These are phyloP conservation scores for Xylariaceae sp. DNA, from an alignment of 2,329 filamentous ascomycete species.

Conservation along the genomic window DNA sequence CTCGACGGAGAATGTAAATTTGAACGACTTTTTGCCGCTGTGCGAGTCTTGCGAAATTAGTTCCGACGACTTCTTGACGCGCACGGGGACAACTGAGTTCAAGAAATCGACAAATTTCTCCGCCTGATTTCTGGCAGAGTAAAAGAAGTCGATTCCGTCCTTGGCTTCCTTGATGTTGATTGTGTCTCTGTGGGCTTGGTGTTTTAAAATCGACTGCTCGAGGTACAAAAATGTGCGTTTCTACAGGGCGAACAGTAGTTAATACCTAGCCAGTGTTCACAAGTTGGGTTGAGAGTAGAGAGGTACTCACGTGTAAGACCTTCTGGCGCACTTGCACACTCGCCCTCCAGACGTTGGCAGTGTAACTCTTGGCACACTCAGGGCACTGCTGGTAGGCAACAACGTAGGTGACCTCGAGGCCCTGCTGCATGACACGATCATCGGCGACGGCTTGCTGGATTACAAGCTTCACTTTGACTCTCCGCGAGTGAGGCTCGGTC, in stretches of 20 bases:
- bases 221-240: conserved; percentile 73
- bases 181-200: conserved; percentile 83
- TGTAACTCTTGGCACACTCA: conserved; percentile 93
- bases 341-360: conserved; percentile 91
- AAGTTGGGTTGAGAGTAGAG: background rate
- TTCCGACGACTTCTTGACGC: conserved; percentile 81
- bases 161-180: conserved; percentile 98
- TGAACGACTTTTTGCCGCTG: conserved; percentile 87
- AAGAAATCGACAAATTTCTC: conserved; percentile 92
- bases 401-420: conserved; percentile 90
- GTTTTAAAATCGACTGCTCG: conserved; percentile 94
- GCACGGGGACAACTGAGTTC: conserved; percentile 73
- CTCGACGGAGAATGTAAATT: conserved; percentile 87
- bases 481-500: conserved; percentile 93
- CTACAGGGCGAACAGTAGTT: background rate
- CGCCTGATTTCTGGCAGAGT: conserved; percentile 81
- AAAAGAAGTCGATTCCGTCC: conserved; percentile 95
- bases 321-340: conserved; percentile 95
- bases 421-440: conserved; percentile 75
- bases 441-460: conserved; percentile 69
- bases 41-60: conserved; percentile 92
- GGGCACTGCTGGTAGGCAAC: conserved; percentile 91
- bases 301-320: conserved; percentile 62
- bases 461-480: conserved; percentile 92
- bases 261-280: background rate